Conservation (phyloP, 23 red algal species). For the Agarophyton chilense region DNA sequence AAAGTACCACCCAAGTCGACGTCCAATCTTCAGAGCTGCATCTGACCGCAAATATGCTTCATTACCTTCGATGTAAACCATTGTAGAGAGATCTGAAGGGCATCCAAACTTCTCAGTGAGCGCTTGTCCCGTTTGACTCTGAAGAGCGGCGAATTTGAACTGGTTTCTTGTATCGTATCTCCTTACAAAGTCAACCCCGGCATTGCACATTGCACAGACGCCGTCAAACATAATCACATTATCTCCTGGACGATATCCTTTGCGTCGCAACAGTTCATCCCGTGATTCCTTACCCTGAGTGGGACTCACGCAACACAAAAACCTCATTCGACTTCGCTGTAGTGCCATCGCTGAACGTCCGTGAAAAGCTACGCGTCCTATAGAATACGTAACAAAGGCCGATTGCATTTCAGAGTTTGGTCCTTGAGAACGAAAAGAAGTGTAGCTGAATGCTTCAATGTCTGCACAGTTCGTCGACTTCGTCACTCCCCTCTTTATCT, state of each 20-base stretch:
- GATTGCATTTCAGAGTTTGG: no score
- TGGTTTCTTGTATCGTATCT: constrained; percentile 30
- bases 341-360: no score
- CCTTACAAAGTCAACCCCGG: constrained; percentile 71
- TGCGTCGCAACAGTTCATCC: background rate
- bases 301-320: background rate
- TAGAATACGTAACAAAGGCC: no score
- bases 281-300: background rate
- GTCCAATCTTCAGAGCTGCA: constrained; percentile 57
- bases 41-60: constrained; percentile 56
- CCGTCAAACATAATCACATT: constrained; percentile 70
- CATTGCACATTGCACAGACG: constrained; percentile 75
- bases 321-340: background rate
- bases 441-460: no score
- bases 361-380: no score
- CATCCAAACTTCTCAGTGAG: constrained; percentile 49
- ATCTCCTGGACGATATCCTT: constrained; percentile 60
- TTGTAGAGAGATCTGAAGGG: constrained; percentile 69
- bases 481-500: no score
- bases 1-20: constrained; percentile 41
- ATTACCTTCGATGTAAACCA: constrained; percentile 73
- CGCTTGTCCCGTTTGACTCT: constrained; percentile 61
- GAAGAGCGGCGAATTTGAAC: constrained; percentile 74
- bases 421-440: no score
- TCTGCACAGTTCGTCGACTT: no score